Base-by-base conservation (phyloP, 208 protist species). In the Leishmania turanica region DNA sequence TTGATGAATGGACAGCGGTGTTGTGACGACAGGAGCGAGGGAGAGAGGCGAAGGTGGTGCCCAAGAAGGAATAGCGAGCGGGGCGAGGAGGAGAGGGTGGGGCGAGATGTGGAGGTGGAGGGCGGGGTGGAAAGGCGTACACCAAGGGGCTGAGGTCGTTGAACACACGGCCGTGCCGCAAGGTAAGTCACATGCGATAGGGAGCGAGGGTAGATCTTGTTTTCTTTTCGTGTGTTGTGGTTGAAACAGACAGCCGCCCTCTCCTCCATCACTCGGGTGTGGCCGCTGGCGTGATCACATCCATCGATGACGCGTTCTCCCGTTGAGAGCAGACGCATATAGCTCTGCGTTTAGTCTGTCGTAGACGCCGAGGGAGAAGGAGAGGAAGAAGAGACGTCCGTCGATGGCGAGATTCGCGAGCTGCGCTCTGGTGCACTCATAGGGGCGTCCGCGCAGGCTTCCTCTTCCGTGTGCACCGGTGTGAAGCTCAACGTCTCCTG, bases 401-500 rank as follows among this genome's bases (percentile, higher is more conserved):
- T 74, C 0, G 37, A 34, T 0, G 82, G 76, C 6, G 8, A 21
- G 15, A 9, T 31, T 21, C 42, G 56, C 2, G 64, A 78, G 45
- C 56, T 81, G 49, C 51, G 51, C 21, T 81, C 75, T 24, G 65
- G 84, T 34, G 69, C 72, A 6, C 73, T 79, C 64, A 76, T 84
- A 21, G 70, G 71, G 1, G 84, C 71, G 73, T 84, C 77, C 1
- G 64, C 74, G 11, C 45, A 21, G 17, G 65, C n/a, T 9, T 87
- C 71, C 31, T 72, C 77, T 13, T 77, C 80, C 19, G 79, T 80
- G 73, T 75, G 47, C n/a, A 15, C 37, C 65, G 34, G 34, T 31
- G 42, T 42, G 27, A 64, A 60, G 31, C 60, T 79, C 62, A 72
- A 8, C 31, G 76, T 79, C 47, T 40, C 34, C 31, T n/a, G 62